Conservation (phyloP, 495 filamentous ascomycete species). For the Penicillium pulvis region DNA sequence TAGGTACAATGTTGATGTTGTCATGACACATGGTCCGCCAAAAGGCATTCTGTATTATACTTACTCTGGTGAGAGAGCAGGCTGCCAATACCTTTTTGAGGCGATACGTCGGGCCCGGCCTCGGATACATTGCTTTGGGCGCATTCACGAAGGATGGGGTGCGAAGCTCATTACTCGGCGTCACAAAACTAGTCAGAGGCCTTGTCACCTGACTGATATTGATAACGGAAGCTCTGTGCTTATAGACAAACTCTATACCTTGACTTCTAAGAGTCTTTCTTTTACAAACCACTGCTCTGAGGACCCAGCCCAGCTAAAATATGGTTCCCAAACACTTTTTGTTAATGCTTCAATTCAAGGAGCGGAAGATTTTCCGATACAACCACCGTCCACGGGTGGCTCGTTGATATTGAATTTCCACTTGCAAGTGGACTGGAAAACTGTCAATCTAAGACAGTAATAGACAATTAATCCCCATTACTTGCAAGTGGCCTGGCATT, state of each 20-base stretch:
- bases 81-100: constrained; percentile 58
- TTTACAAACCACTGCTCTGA: constrained; percentile 36
- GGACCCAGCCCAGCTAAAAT: constrained; percentile 32
- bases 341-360: constrained; percentile 64
- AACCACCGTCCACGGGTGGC: constrained; percentile 55
- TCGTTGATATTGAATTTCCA: constrained; percentile 57
- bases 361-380: constrained; percentile 30
- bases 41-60: constrained; percentile 54
- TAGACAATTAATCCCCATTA: not conserved
- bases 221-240: constrained; percentile 44
- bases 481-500: too few species aligned
- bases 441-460: not conserved
- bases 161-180: constrained; percentile 61
- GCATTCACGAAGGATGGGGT: constrained; percentile 73
- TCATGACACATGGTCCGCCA: constrained; percentile 72
- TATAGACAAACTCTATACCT: constrained; percentile 42
- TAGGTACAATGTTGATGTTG: constrained; percentile 56
- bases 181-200: constrained; percentile 27
- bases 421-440: not conserved
- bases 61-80: constrained; percentile 38
- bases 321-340: constrained; percentile 59
- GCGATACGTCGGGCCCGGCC: constrained; percentile 57
- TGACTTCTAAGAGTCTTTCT: constrained; percentile 5
- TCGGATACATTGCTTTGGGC: constrained; percentile 69
- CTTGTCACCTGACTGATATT: constrained; percentile 49